Evolutionary conservation across 768 basidiomycete species (phyloP), one percentile per base, ranked within the genome.

Genomic region (Hygrophorus pudorinus): DNA sequence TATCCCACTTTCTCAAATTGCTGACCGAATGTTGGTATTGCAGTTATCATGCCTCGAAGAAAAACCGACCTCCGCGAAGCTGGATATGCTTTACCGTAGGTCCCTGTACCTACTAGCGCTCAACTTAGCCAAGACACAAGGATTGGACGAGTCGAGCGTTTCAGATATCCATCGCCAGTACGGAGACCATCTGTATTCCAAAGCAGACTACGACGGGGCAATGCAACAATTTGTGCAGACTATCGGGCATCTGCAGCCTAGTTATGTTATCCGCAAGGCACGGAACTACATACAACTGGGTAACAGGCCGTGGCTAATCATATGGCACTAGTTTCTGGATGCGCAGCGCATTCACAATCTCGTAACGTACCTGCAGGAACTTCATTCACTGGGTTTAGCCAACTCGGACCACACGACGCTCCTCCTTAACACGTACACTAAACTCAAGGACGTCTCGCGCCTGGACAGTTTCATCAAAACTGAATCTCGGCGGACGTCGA

Each of bases 391-490:
- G 1, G 85, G 87, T 0, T 78, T 94, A 5, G 94, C 96, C 21
- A 98, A 94, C 55, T 79, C 90, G 0, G 93, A 98, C 54, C 94
- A 97, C 56, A 99, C 96, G 0, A 98, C 96, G 0, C 79, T 99
- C 6, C 75, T 99, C 3, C 77, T 99, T 18, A 98, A 98, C 59
- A 92, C 93, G 5, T 98, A 96, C 63, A 96, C 96, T 41, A 98
- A 98, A 59, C 81, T 96, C 16, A 89, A 91, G 48, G 96, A 99
- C 54, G 80, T 91, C 12, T 61, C 78, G 1, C 80, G 91, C 10
- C 75, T 98, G 1, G 90, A 97, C 53, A 78, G 72, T 47, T 99
- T 99, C 61, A 87, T 99, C 65, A 89, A 86, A 60, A 81, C 88
- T 2, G 89, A 91, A 57, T 80, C 86, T 1, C 66, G 71, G 34